Evolutionary conservation across 2,329 filamentous ascomycete species (phyloP).

Genomic region (Talaromyces rugulosus): DNA sequence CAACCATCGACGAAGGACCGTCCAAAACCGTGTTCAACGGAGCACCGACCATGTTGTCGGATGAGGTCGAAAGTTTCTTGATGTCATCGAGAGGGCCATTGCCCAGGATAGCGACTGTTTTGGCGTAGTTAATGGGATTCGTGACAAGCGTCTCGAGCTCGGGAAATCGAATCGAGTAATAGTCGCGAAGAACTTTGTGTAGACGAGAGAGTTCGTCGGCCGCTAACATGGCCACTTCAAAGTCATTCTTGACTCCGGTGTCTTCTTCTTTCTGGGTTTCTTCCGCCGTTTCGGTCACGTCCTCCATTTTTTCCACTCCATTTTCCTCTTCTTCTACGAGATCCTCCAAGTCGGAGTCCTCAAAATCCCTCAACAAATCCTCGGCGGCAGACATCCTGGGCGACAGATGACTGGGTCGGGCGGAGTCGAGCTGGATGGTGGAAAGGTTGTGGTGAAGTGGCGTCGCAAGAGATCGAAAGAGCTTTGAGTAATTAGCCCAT

Average conservation of each 20-base stretch:
- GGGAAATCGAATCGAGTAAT: conserved; percentile 90
- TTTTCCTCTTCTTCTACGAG: conserved; percentile 64
- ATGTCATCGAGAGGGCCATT: conserved; percentile 91
- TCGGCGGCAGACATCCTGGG: conserved; percentile 80
- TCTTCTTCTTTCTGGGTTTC: conserved; percentile 45
- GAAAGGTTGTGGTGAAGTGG: not conserved
- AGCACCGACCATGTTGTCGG: conserved; percentile 71
- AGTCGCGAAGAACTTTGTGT: conserved; percentile 94
- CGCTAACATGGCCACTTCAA: conserved; percentile 88
- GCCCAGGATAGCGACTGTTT: conserved; percentile 86
- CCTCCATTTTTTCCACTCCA: conserved; percentile 59
- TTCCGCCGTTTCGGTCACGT: conserved; percentile 42
- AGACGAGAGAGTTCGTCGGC: conserved; percentile 89
- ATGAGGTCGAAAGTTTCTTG: conserved; percentile 70
- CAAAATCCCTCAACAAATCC: conserved; percentile 87
- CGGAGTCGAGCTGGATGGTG: not conserved
- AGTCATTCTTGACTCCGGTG: conserved; percentile 69
- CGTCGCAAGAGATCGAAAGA: not conserved
- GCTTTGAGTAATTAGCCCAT: not conserved
- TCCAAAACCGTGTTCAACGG: conserved; percentile 78
- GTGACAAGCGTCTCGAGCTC: conserved; percentile 87
- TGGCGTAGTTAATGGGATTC: conserved; percentile 91
- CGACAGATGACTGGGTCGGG: not conserved
- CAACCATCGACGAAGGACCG: conserved; percentile 88
- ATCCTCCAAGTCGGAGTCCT: conserved; percentile 61